Evolutionary conservation across 2,329 filamentous ascomycete genomes (phyloP), one percentile per base, ranked within the genome.

Genomic region (Trichoderma afroharzianum): DNA sequence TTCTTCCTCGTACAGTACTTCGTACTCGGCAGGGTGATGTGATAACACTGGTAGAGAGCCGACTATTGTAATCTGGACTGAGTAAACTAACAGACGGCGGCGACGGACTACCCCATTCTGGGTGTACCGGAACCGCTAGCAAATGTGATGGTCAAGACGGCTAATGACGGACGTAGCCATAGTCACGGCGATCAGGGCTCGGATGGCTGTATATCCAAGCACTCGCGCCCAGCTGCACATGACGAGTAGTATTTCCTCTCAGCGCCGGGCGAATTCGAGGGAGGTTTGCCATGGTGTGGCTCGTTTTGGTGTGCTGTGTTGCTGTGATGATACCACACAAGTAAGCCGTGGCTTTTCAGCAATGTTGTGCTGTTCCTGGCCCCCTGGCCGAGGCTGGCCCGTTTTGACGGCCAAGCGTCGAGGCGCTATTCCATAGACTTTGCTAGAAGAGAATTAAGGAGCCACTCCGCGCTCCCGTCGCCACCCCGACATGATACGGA

Each of bases 391-490:
- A 67, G 62, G 57, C 67, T 63, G 58, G 57, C 67, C 43, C 43
- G 18, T 63, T 55, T 33, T 70, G 57, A 50, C 58, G 59, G 59
- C 47, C 68, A 70, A 70, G 39, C 68, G 30, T 63, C 32, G 43
- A 24, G 68, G 53, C 68, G 43, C 68, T 53, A 71, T 71, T 58
- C 33, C 62, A 58, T 64, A 43, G 61, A 58, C 61, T 64, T 53
- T 43, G 61, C 61, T 63, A 63, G 68, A 57, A 70, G 58, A 50
- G 39, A 57, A 57, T 63, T 30, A 55, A 64, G 63, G 62, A 71
- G 69, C 69, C 63, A 71, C 69, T 71, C 53, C 36, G 28, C 43
- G 62, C 50, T 71, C 62, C 62, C 62, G 50, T 66, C 50, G 64
- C 28, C 61, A 71, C 68, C 47, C 47, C 47, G 47, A 53, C 47